Evolutionary conservation across 73 alveolate genomes (phyloP).

Genomic region (Paramecium biaurelia): DNA sequence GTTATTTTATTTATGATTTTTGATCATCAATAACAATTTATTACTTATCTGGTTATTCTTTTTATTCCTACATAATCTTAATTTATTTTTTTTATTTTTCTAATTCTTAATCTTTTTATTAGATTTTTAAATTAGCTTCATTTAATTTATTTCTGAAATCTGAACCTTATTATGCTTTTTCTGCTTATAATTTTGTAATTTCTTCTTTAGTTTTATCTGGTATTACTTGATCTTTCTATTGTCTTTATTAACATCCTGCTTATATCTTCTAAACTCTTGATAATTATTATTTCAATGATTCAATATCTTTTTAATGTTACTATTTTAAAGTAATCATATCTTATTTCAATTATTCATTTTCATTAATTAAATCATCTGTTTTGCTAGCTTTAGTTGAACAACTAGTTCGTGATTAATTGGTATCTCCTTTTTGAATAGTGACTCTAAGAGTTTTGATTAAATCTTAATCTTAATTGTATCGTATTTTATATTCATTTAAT

Average conservation of each 20-base stretch:
- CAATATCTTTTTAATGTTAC: neutral
- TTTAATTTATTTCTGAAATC: neutral
- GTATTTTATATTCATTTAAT: neutral
- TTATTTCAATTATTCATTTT: slow-evolving; percentile 6
- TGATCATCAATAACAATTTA: neutral
- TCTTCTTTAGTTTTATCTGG: neutral
- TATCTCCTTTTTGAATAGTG: neutral
- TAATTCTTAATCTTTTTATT: neutral
- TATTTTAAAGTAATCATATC: neutral
- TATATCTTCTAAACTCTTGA: neutral
- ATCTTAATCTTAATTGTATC: neutral
- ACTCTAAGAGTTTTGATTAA: neutral
- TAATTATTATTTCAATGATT: neutral
- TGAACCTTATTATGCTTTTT: neutral
- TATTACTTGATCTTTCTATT: neutral
- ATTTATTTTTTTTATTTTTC: neutral
- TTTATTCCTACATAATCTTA: neutral
- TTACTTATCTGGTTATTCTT: neutral
- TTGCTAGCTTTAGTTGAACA: neutral
- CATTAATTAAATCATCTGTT: neutral
- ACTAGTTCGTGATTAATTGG: neutral
- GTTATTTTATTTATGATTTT: neutral
- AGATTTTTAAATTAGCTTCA: neutral
- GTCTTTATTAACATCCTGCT: neutral
- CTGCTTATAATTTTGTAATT: neutral